Evolutionary conservation across 257 asterid genomes (phyloP), one percentile per base, ranked within the genome.

Genomic region (Mentha longifolia): DNA sequence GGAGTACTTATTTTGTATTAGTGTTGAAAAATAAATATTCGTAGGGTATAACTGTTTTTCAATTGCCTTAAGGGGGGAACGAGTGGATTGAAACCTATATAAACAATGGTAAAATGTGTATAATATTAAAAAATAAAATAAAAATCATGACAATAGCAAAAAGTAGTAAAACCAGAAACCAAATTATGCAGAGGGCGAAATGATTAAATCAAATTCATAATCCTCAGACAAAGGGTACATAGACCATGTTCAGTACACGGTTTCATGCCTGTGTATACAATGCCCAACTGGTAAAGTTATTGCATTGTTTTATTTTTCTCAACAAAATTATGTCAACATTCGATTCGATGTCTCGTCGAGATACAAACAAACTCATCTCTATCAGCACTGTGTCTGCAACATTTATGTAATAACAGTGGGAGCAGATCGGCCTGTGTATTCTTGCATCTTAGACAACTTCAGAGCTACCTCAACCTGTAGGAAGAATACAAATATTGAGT

Each of bases 381-480:
- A 7, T 11, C 17, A 9, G 68, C 65, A 70, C 67, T 4, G 59
- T 4, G 60, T 31, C 62, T 59, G 68, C 58, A 19, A 65, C 72
- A 50, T 77, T 59, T 88, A 94, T 76, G 99, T 94, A 65, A 94
- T 91, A 61, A 91, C 96, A 11, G 99, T 91, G 6, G 99, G 99
- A 65, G 89, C 88, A 71, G 93, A 88, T 72, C 97, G 96, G 52
- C 97, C 90, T 6, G 97, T 94, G 92, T 58, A 94, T 76, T 85
- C 97, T 80, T 83, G 83, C 90, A 94, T 85, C 86, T 89, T 94
- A 17, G 99, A 91, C 51, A 94, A 92, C 83, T 89, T 88, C 47
- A 94, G 89, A 77, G 97, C 99, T 76, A 89, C 96, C 74, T 89
- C 92, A 64, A 91, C 97, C 97, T 94, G 88, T 37, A 51, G 13